These are phyloP conservation scores for Blumeriella jaapii DNA, from an alignment of 2,329 filamentous ascomycete species.

Conservation along the genomic window DNA sequence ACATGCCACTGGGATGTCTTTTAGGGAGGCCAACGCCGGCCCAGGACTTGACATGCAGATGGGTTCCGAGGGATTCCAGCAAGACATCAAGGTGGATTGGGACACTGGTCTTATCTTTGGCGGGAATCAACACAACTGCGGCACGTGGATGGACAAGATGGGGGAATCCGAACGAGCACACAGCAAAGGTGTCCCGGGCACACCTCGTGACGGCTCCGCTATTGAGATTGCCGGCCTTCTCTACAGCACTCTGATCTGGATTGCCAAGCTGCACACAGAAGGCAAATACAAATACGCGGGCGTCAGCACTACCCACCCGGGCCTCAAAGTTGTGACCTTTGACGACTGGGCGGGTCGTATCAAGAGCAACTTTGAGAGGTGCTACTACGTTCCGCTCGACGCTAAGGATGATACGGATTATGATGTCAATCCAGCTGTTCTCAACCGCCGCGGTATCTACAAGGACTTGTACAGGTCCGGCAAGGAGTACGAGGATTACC, in stretches of 20 bases:
- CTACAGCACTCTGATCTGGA: constrained; percentile 82
- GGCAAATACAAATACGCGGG: constrained; percentile 63
- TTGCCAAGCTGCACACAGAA: constrained; percentile 51
- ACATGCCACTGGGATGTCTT: constrained; percentile 82
- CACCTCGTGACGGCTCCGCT: constrained; percentile 90
- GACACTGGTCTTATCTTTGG: constrained; percentile 82
- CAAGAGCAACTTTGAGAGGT: constrained; percentile 79
- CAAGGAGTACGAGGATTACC: constrained; percentile 96
- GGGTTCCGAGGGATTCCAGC: constrained; percentile 83
- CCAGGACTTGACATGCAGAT: constrained; percentile 84
- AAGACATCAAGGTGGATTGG: constrained; percentile 88
- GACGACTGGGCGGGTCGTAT: constrained; percentile 69
- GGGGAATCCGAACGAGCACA: constrained; percentile 88
- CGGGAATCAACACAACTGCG: constrained; percentile 88
- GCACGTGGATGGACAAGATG: constrained; percentile 99
- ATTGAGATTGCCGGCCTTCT: constrained; percentile 90
- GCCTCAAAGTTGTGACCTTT: constrained; percentile 50
- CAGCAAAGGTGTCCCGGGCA: constrained; percentile 88
- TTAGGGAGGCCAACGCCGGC: constrained; percentile 89
- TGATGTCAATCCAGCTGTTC: constrained; percentile 64
- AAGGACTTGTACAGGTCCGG: constrained; percentile 91
- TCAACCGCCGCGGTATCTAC: constrained; percentile 94
- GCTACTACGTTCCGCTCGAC: constrained; percentile 73
- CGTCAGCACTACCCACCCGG: constrained; percentile 50
- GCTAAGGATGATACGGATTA: constrained; percentile 61